phyloP scores from a whole-genome alignment of 306 rosid genomes.

The Senna siamea region DNA sequence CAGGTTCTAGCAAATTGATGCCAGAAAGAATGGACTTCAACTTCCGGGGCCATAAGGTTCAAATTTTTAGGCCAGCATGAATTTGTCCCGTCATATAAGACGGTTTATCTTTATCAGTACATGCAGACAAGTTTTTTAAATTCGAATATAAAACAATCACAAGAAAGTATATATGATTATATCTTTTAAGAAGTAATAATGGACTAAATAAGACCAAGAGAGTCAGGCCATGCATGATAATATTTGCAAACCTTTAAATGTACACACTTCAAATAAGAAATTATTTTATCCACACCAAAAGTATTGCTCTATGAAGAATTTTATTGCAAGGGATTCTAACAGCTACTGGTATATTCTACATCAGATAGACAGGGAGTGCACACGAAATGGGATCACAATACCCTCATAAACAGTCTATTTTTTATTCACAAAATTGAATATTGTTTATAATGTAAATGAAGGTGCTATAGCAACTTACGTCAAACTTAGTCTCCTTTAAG shows the following conservation, averaged over 20 bases:
- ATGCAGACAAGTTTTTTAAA: neutral
- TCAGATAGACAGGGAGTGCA: neutral
- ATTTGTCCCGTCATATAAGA: neutral
- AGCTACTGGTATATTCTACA: neutral
- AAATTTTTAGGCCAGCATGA: neutral
- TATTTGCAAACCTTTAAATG: too few species aligned
- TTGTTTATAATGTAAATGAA: too few species aligned
- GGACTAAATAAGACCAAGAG: neutral
- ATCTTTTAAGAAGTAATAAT: too few species aligned
- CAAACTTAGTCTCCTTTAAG: conserved; percentile 55
- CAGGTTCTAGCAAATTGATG: neutral
- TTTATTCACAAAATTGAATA: too few species aligned
- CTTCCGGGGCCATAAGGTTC: neutral
- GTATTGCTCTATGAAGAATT: too few species aligned
- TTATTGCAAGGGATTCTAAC: too few species aligned
- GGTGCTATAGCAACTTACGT: conserved; percentile 57
- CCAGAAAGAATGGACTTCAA: neutral
- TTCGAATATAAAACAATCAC: neutral
- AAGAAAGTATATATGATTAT: neutral
- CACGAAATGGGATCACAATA: too few species aligned
- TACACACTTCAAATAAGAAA: too few species aligned
- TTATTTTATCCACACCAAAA: too few species aligned
- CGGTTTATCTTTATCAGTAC: neutral
- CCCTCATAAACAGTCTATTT: too few species aligned
- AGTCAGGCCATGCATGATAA: too few species aligned